Evolutionary conservation across 2,329 filamentous ascomycete species (phyloP).

Genomic region (Ophiostoma pallidulum): DNA sequence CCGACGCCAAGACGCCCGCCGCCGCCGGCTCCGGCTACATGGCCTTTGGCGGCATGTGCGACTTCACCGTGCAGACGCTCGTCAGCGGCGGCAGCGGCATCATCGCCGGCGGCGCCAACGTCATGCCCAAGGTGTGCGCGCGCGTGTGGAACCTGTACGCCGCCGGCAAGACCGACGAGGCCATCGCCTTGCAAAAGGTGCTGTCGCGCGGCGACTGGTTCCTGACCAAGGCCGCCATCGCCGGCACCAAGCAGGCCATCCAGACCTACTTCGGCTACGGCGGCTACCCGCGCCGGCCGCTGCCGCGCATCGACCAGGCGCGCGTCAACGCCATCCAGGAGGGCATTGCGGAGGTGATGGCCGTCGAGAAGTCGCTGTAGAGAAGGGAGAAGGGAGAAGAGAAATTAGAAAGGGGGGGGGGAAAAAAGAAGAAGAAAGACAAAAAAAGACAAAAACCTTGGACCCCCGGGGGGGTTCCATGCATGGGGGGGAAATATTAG

Average conservation of each 20-base stretch:
- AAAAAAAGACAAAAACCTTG: background rate
- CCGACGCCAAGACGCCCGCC: conserved; percentile 58
- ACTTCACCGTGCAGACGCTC: conserved; percentile 77
- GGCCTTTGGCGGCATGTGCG: conserved; percentile 79
- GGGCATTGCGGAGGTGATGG: conserved; percentile 54
- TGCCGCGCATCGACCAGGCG: conserved; percentile 55
- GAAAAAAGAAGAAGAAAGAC: background rate
- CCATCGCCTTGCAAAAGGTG: conserved; percentile 64
- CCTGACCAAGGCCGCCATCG: conserved; percentile 71
- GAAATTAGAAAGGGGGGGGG: background rate
- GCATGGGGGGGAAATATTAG: too few species aligned
- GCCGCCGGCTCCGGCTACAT: conserved; percentile 59
- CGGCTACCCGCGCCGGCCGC: conserved; percentile 61
- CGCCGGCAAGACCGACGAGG: conserved; percentile 65
- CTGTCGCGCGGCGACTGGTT: conserved; percentile 75
- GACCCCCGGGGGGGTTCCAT: too few species aligned
- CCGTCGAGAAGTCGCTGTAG: conserved; percentile 49
- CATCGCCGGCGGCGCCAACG: conserved; percentile 77
- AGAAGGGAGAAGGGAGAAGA: too few species aligned
- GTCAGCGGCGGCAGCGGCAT: conserved; percentile 72
- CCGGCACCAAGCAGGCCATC: conserved; percentile 77
- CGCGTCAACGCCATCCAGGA: conserved; percentile 43
- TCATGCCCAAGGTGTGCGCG: conserved; percentile 74
- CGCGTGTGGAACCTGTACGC: conserved; percentile 68
- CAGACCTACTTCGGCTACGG: conserved; percentile 77